Conservation (phyloP, 805 yeast species). For the Pichia paraexigua region DNA sequence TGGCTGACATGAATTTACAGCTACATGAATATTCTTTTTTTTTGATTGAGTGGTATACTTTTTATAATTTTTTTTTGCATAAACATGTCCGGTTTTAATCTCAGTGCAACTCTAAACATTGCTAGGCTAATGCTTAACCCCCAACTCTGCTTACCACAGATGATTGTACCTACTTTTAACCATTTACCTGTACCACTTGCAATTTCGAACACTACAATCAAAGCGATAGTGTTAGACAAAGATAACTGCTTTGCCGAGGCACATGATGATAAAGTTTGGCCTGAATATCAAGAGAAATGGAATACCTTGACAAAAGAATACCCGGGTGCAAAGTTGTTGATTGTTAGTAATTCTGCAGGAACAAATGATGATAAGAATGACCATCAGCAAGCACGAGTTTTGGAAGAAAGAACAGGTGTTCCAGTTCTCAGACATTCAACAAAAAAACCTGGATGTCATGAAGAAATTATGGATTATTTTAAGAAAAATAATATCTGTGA, state of each 20-base stretch:
- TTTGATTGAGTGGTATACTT: not conserved
- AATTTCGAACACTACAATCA: slow-evolving; percentile 32
- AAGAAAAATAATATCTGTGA: slow-evolving; percentile 35
- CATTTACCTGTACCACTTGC: slow-evolving; percentile 22
- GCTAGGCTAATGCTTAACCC: slow-evolving; percentile 55
- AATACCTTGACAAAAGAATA: slow-evolving; percentile 41
- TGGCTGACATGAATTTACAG: not conserved
- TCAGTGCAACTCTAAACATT: slow-evolving; percentile 71
- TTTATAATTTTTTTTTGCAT: not conserved
- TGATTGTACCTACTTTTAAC: slow-evolving; percentile 44
- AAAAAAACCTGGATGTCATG: slow-evolving; percentile 76
- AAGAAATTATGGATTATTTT: slow-evolving; percentile 60
- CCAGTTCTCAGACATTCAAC: slow-evolving; percentile 62
- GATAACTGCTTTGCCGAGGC: slow-evolving; percentile 93
- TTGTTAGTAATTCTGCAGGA: slow-evolving; percentile 93
- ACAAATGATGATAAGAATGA: slow-evolving; percentile 60
- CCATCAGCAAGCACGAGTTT: slow-evolving; percentile 47
- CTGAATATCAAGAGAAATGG: slow-evolving; percentile 57
- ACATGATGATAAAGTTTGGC: slow-evolving; percentile 73
- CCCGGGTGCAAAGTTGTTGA: slow-evolving; percentile 56
- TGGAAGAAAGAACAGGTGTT: slow-evolving; percentile 63
- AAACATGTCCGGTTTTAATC: slow-evolving; percentile 32
- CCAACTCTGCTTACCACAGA: slow-evolving; percentile 60
- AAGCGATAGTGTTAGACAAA: slow-evolving; percentile 82
- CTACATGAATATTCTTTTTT: not conserved